Evolutionary conservation across 192 early-diverging fungal genomes (phyloP).

Genomic region (Chytriomyces hyalinus): DNA sequence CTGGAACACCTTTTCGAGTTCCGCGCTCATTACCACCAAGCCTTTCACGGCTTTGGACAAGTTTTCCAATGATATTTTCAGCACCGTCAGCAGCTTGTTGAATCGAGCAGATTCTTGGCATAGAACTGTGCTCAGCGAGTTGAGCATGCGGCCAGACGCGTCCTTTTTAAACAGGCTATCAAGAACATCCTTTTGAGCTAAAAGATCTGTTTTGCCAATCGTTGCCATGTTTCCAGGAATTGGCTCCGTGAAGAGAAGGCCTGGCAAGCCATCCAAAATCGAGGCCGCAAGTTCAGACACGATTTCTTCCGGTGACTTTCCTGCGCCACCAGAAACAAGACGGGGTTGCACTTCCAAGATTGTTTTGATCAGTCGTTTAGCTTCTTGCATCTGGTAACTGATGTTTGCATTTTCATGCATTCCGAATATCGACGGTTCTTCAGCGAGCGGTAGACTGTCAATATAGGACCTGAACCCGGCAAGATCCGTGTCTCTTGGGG

Average conservation of each 20-base stretch:
- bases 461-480: slow-evolving; percentile 55
- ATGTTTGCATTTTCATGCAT: slow-evolving; percentile 74
- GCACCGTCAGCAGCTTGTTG: slow-evolving; percentile 58
- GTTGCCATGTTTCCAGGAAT: slow-evolving; percentile 8
- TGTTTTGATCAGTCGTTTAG: slow-evolving; percentile 56
- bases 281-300: slow-evolving; percentile 52
- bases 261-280: slow-evolving; percentile 60
- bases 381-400: slow-evolving; percentile 68
- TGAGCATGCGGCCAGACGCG: slow-evolving; percentile 60
- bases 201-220: slow-evolving; percentile 37
- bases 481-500: slow-evolving; percentile 59
- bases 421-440: slow-evolving; percentile 68
- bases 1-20: slow-evolving; percentile 61
- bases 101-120: slow-evolving; percentile 60
- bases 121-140: slow-evolving; percentile 63
- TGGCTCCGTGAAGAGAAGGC: slow-evolving; percentile 50
- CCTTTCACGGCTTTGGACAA: slow-evolving; percentile 69
- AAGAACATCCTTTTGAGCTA: slow-evolving; percentile 31
- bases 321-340: slow-evolving; percentile 45
- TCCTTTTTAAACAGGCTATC: slow-evolving; percentile 60
- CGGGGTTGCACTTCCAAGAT: slow-evolving; percentile 67
- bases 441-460: slow-evolving; percentile 59
- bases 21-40: slow-evolving; percentile 65
- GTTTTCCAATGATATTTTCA: slow-evolving; percentile 55
- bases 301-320: slow-evolving; percentile 57